Base-by-base conservation (phyloP, 805 yeast genomes). In the Candida quercuum region DNA sequence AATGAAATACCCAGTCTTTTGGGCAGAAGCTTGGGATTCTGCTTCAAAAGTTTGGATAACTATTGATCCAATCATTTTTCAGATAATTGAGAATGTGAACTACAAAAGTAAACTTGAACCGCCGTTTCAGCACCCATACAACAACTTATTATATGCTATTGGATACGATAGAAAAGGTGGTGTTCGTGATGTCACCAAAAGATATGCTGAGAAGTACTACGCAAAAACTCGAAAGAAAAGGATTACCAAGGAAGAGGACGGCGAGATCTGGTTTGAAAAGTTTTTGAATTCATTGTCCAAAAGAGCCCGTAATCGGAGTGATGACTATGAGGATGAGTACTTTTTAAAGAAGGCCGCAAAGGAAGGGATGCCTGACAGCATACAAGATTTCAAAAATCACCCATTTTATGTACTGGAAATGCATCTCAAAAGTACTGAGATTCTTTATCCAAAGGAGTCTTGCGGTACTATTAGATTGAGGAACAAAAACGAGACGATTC, bases 11-110 rank as follows among this genome's bases (percentile, higher is more conserved):
- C 97, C 97, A 0, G 70, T 88, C 0, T 88, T 81, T 53, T 93
- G 99, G 99, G 79, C 79, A 17, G 99, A 93, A 56, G 96, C 85
- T 0, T 91, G 95, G 95, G 89, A 91, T 55, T 72, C 72, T 35
- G 75, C 71, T 40, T 61, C 76, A 5, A 71, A 77, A 41, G 74
- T 69, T 35, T 91, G 96, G 94, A 71, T 88, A n/a, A 76, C 94
- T 2, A 69, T 88, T 2, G 99, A 93, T 51, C 93, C 97, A 0
- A 64, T 81, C 0, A 79, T 81, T 21, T 71, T 80, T 39, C 60
- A 74, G 39, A 59, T 71, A 8, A 74, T 86, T 28, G 95, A 86
- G 57, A 66, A 74, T 24, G 72, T 81, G 7, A 73, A 76, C 7
- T 56, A 61, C 54, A 71, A 66, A 41, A 69, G 79, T 25, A 69